Base-by-base conservation (phyloP, 768 basidiomycete species). In the Obba rivulosa region DNA sequence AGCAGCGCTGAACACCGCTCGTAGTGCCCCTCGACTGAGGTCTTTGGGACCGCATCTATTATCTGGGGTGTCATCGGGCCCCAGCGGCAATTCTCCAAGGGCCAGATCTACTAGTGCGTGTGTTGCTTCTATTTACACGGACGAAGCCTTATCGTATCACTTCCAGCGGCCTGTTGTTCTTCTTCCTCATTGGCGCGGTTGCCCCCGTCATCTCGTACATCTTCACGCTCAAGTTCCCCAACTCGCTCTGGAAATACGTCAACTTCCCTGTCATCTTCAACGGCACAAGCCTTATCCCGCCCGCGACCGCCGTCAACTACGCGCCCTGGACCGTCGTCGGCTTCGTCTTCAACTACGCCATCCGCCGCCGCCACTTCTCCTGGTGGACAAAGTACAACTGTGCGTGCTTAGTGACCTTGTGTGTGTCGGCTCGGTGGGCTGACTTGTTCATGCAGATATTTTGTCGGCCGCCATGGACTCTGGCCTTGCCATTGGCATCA, bases 281-380 rank as follows among this genome's bases (percentile, higher is more conserved):
- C 41, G 91, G 88, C 7, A 78, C 83, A 4, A 66, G 70, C 18
- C 67, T 68, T 48, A 89, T 93, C 45, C 92, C 92, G 2, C 90
- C 91, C n/a, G 90, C 89, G 16, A 87, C 82, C 1, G 86, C 90
- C 4, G 73, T 92, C 62, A 94, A 95, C 66, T 94, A 85, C 62
- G 77, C 91, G 3, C 82, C 85, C 2, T 92, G 86, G 85, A 77
- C 83, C 54, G 70, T 81, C 51, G 74, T 83, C 36, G 81, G 81
- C 14, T 91, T 91, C 62, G 66, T 90, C 31, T 93, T 93, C 70
- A 90, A 88, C 60, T 86, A 74, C 62, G 59, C 83, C 25, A 73
- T 86, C 44, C 75, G 86, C 59, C 71, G 81, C 65, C 78, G 77
- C 51, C 73, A 82, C 59, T 88, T 87, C 62, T 69, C 77, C 11